Evolutionary conservation across 2,329 filamentous ascomycete species (phyloP).

Genomic region (Fusarium annulatum): DNA sequence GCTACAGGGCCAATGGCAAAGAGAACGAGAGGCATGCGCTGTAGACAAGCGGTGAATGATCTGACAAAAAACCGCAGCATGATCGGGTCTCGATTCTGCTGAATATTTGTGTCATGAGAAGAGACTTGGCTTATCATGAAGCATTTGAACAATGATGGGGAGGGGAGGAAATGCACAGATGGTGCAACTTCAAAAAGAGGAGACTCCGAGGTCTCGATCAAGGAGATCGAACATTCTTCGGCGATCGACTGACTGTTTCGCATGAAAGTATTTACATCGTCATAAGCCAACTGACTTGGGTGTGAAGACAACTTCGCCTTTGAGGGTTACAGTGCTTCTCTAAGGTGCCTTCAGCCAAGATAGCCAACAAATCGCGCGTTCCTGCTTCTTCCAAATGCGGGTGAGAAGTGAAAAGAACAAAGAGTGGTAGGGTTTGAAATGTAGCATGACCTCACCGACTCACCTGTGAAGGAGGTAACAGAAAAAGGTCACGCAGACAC

Average conservation of each 20-base stretch:
- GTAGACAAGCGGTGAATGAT: slow-evolving; percentile 12
- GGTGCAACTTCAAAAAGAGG: not conserved
- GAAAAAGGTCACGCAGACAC: slow-evolving; percentile 12
- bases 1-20: slow-evolving; percentile 19
- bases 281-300: slow-evolving; percentile 7
- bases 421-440: slow-evolving; percentile 9
- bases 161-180: not conserved
- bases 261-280: slow-evolving; percentile 2
- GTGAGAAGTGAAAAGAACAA: slow-evolving; percentile 2
- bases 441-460: slow-evolving; percentile 30
- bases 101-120: not conserved
- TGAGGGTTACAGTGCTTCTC: slow-evolving; percentile 1
- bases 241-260: slow-evolving; percentile 2
- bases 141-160: not conserved
- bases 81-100: not conserved
- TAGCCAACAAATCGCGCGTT: slow-evolving; percentile 26
- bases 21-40: slow-evolving; percentile 10
- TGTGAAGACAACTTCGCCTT: not conserved
- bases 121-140: not conserved
- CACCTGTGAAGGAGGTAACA: slow-evolving; percentile 19
- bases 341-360: not conserved
- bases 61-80: not conserved
- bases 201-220: not conserved
- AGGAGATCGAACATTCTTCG: not conserved
- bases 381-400: not conserved